Base-by-base conservation (phyloP, 352 stramenopile genomes). In the Phytophthora europaea region DNA sequence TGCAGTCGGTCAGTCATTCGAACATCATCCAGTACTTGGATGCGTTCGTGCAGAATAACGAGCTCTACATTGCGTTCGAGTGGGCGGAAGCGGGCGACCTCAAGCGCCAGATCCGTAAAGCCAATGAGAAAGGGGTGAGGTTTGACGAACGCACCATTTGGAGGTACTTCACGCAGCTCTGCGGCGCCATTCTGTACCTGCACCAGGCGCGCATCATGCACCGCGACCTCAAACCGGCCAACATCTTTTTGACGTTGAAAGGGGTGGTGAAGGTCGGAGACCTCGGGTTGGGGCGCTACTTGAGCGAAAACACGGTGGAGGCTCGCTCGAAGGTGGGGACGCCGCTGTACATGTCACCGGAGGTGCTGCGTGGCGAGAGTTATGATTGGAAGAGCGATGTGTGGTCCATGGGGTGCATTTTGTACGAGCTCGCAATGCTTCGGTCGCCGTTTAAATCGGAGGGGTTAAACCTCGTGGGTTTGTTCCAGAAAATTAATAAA, bases 351-450 rank as follows among this genome's bases (percentile, higher is more conserved):
- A 98, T 99, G 93, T 98, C 93, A 9, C 95, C 96, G 0, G 96
- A 99, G 61, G 93, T 99, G 38, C 83, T 99, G 20, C 87, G 92
- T 3, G 96, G 96, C 16, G 88, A 97, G 58, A 91, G 92, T 23
- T 99, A 99, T 74, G 94, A 98, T 69, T 98, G 91, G 91, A 99
- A 98, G 73, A 97, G 88, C 62, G 97, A 99, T 73, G 91, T 99
- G 4, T 99, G 97, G 97, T 96, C 82, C 34, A 84, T 99, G 40
- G 97, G 97, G 4, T 99, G 97, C 68, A 94, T 99, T 55, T 82
- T 99, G 31, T 99, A 99, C 75, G 97, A 99, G 75, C 82, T 99
- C 4, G 93, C 94, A 6, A 97, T 98, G 91, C 85, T 99, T 13
- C 86, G 89, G 3, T 98, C 94, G 20, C 97, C 97, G 13, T 99